Conservation (phyloP, 306 rosid species). For the Pyrus bretschneideri region DNA sequence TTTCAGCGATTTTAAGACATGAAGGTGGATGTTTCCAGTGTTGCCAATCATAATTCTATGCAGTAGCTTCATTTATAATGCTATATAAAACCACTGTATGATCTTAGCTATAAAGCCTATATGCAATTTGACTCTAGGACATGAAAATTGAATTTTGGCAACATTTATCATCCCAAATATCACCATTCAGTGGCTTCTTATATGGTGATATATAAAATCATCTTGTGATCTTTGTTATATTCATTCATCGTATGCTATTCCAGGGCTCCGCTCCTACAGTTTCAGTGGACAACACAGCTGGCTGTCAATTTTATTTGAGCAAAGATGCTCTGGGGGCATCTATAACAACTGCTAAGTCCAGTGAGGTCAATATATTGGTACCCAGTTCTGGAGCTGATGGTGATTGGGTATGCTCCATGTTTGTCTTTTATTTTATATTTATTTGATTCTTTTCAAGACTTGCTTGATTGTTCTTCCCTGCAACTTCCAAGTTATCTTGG, state of each 20-base stretch:
- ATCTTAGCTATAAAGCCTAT: neutral
- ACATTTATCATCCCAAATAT: neutral
- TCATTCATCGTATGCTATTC: slow-evolving; percentile 16
- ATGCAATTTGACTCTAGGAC: neutral
- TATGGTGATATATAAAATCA: neutral
- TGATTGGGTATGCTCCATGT: slow-evolving; percentile 73
- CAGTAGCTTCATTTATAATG: neutral
- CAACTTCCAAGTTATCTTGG: neutral
- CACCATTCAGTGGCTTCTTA: neutral
- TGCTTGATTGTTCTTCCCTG: neutral
- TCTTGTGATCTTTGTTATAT: slow-evolving; percentile 5
- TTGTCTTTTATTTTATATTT: slow-evolving; percentile 6
- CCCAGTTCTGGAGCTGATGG: slow-evolving; percentile 65
- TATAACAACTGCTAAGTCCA: slow-evolving; percentile 88
- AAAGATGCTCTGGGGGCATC: slow-evolving; percentile 73
- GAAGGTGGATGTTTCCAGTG: neutral
- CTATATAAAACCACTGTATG: neutral
- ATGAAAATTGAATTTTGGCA: neutral
- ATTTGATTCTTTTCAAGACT: neutral
- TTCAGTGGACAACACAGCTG: slow-evolving; percentile 80
- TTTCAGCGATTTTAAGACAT: slow-evolving; percentile 7
- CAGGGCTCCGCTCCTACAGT: slow-evolving; percentile 96
- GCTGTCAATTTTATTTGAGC: slow-evolving; percentile 87
- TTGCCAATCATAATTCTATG: neutral
- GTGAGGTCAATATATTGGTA: slow-evolving; percentile 90